Evolutionary conservation across 148 eudicot genomes (phyloP).

Genomic region (Silene latifolia): DNA sequence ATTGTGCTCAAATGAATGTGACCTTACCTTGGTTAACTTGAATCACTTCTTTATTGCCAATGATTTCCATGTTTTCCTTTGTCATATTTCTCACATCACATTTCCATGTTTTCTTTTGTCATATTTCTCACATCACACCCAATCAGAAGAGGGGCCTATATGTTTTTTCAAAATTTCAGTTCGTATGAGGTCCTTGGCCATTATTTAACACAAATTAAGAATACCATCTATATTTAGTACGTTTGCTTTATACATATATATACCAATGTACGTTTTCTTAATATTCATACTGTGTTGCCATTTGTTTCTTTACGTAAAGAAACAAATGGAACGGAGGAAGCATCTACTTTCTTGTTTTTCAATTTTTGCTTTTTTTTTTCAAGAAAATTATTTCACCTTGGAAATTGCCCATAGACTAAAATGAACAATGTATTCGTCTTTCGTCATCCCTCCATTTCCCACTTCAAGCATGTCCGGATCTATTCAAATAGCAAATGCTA

Average conservation of each 20-base stretch:
- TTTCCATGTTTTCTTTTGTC: constrained; percentile 47
- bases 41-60: constrained; percentile 60
- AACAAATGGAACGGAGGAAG: no score
- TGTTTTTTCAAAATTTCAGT: neutral
- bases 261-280: no score
- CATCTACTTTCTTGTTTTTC: no score
- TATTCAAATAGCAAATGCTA: constrained; percentile 21
- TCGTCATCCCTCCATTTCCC: constrained; percentile 92
- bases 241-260: no score
- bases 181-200: neutral
- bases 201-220: no score
- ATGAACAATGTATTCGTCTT: constrained; percentile 67
- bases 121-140: constrained; percentile 69
- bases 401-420: constrained; percentile 91
- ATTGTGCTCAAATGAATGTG: no score
- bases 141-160: constrained; percentile 76
- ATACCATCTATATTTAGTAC: no score
- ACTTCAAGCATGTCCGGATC: constrained; percentile 99
- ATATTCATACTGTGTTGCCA: no score
- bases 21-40: constrained; percentile 72
- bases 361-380: no score
- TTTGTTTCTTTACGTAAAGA: no score
- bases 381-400: constrained; percentile 32
- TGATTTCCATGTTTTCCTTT: constrained; percentile 49
- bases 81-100: constrained; percentile 59